Base-by-base conservation (phyloP, 306 rosid species). In the Pachyrhizus erosus region DNA sequence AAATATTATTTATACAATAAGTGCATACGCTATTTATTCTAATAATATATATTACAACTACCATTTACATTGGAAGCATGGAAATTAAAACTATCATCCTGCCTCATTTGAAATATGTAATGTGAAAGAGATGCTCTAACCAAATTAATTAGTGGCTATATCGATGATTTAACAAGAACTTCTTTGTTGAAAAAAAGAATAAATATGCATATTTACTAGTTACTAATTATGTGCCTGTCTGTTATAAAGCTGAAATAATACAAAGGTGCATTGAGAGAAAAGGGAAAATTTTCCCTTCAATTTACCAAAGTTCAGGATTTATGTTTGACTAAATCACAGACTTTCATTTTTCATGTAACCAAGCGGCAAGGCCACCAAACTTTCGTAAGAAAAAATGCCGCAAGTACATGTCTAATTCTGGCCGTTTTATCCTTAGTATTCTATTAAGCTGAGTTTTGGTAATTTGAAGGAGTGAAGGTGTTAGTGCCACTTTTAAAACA, bases 81-180 rank as follows among this genome's bases (percentile, higher is more conserved):
- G 40, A 34, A 40, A 17, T 51, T 27, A 61, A 76, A 69, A 29
- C 46, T 31, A 77, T 67, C 55, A 69, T 73, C 85, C 86, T 79
- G 80, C 88, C 82, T 85, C 83, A 11, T 84, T 23, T 45, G 76
- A 29, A 37, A 37, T 46, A 31, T 70, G 24, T 21, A 42, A 40
- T 71, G 9, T 17, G 37, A 62, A 55, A 70, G 69, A 74, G 75
- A 79, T 20, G 74, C 5, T 14, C 64, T 46, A 24, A 1, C 12
- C 45, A 71, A 21, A 84, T 21, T 72, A 74, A 82, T 84, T 46
- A 68, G 86, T 73, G 86, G 81, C 90, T 69, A 73, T 82, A 77
- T 86, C 86, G 84, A 42, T 80, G 72, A 77, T 66, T 81, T 10
- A 45, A 68, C 49, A 21, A n/a, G 2, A n/a, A 23, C 37, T 3